Evolutionary conservation across 202 grass and related monocot genomes (phyloP), one percentile per base, ranked within the genome.

Genomic region (Digitaria exilis): DNA sequence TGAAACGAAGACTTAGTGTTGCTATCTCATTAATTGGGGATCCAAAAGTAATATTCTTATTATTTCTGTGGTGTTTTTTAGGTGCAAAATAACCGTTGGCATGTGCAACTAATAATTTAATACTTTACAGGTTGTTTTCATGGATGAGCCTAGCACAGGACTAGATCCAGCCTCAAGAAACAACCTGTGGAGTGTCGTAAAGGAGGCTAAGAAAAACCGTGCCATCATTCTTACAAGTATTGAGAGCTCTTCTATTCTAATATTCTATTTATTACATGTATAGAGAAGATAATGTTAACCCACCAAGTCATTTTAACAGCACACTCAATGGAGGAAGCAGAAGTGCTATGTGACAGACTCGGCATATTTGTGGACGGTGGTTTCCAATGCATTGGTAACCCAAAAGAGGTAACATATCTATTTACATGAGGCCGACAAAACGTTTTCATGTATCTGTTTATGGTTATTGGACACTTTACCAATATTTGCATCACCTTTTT

Each of bases 61-160:
- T 73, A n/a, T n/a, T n/a, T 64, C 45, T 82, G 1, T 82, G 55
- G 10, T 78, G 16, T 44, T 49, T n/a, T 65, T 21, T n/a, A 65
- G 18, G 41, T 66, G 28, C n/a, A 82, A 5, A 85, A 32, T 77
- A 29, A 22, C 19, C 16, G 56, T 49, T 81, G 22, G 5, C 61
- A 21, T 67, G 17, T 65, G 43, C 34, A 24, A 49, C 37, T 87
- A 2, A 77, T 65, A 65, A 34, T 74, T 8, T 11, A 5, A 52
- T 44, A 14, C 18, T 63, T 79, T 54, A 57, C 56, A 98, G 95
- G 89, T 98, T 83, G 90, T 98, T 73, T 98, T 95, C 80, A 98
- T 98, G 95, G 95, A 95, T 17, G 95, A 98, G 76, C 95, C 92
- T 19, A 98, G 95, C 76, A 98, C 95, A 7, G 92, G 95, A 67